Evolutionary conservation across 179 eudicot genomes (phyloP).

Genomic region (Sideroxylon spinosum): DNA sequence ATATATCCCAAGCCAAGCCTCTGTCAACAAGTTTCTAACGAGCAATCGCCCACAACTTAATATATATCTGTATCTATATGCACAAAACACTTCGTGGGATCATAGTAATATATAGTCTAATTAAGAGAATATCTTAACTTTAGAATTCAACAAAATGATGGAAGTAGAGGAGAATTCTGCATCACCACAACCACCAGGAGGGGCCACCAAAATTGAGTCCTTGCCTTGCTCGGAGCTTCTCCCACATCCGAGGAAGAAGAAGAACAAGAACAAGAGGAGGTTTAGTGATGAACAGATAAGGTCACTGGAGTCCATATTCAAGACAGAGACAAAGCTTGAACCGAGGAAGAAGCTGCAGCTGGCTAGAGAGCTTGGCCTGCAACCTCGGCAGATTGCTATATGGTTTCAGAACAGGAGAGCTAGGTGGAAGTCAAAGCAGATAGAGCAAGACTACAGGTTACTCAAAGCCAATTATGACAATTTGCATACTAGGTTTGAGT

Average conservation of each 20-base stretch:
- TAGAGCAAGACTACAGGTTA: constrained; percentile 45
- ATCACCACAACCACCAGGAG: constrained; percentile 26
- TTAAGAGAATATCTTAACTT: not conserved
- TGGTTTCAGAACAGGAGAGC: constrained; percentile 77
- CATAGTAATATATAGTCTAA: not conserved
- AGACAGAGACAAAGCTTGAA: constrained; percentile 55
- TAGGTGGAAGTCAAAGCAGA: constrained; percentile 60
- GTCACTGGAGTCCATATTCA: constrained; percentile 53
- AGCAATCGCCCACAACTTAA: not conserved
- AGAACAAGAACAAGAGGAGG: constrained; percentile 45
- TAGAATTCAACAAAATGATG: constrained; percentile 19
- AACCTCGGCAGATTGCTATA: constrained; percentile 65
- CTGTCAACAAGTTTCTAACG: constrained; percentile 24
- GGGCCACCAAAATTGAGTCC: constrained; percentile 23
- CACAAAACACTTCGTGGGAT: too few relatives aligned
- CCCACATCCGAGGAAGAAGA: constrained; percentile 22
- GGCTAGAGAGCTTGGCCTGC: constrained; percentile 58
- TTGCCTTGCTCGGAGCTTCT: constrained; percentile 17
- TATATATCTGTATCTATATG: not conserved
- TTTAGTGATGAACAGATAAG: constrained; percentile 55
- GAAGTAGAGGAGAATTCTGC: constrained; percentile 27
- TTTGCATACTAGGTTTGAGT: constrained; percentile 32
- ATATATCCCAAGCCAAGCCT: constrained; percentile 31
- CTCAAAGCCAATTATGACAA: constrained; percentile 45
- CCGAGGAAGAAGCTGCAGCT: constrained; percentile 53